Conservation (phyloP, 2,329 filamentous ascomycete species). For the Calonectria hongkongensis region DNA sequence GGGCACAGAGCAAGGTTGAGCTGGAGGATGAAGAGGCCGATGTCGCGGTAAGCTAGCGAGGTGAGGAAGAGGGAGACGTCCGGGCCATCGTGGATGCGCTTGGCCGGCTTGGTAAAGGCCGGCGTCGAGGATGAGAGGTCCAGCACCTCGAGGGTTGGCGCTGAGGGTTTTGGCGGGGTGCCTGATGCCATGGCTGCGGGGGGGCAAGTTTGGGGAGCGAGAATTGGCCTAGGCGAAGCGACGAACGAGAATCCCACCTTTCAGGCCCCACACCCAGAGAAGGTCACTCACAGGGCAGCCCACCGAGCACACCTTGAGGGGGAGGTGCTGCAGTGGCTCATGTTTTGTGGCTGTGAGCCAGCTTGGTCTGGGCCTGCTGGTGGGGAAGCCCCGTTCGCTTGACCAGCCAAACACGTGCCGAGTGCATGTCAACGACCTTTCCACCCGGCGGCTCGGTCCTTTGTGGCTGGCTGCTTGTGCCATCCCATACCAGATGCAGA, state of each 20-base stretch:
- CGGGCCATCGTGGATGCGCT: conserved; percentile 88
- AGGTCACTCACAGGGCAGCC: no score
- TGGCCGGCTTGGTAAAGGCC: conserved; percentile 82
- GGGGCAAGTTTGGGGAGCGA: background rate
- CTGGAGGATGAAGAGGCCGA: conserved; percentile 91
- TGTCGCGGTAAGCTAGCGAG: conserved; percentile 89
- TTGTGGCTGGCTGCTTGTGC: no score
- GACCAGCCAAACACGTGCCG: background rate
- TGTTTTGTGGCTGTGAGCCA: no score
- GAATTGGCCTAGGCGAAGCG: conserved; percentile 4
- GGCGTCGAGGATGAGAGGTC: conserved; percentile 65
- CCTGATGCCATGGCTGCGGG: conserved; percentile 49
- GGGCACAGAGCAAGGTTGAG: conserved; percentile 92
- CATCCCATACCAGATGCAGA: no score
- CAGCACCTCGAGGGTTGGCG: conserved; percentile 67
- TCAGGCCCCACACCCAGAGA: no score
- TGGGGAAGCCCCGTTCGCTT: background rate
- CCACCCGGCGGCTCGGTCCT: no score
- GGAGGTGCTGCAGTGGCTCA: no score
- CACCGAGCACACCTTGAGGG: no score
- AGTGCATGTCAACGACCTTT: background rate
- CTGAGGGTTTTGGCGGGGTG: conserved; percentile 47
- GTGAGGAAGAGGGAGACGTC: conserved; percentile 89
- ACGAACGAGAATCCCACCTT: background rate
- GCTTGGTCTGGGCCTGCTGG: no score